A percentile compares a stretch with the other conserved stretches of the same genome.
These are phyloP conservation scores for Hypoxylon sp. DNA, from an alignment of 2,329 filamentous ascomycete genomes.

Conservation along the genomic window DNA sequence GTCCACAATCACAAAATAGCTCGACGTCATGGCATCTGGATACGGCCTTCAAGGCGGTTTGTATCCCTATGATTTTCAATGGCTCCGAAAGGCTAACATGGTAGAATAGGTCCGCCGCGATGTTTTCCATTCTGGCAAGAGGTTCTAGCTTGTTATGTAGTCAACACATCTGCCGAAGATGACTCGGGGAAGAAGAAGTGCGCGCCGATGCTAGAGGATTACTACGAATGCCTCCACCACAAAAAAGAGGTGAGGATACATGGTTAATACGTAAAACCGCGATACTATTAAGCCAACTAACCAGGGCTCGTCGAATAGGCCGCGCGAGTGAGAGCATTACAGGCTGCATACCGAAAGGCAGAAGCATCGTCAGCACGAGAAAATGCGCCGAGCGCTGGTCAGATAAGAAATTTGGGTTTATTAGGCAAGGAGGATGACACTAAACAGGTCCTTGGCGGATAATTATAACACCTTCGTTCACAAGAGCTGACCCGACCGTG, in stretches of 20 bases:
- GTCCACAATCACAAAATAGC: slow-evolving; percentile 23
- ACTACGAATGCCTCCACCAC: slow-evolving; percentile 99
- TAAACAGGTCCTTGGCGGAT: slow-evolving; percentile 68
- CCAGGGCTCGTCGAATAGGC: slow-evolving; percentile 66
- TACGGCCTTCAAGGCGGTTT: slow-evolving; percentile 85
- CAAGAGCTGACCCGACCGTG: slow-evolving; percentile 37
- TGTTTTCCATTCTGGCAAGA: slow-evolving; percentile 99
- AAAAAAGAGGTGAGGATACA: slow-evolving; percentile 87
- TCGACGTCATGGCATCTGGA: slow-evolving; percentile 79
- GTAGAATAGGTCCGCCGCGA: slow-evolving; percentile 72
- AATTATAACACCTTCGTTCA: slow-evolving; percentile 36
- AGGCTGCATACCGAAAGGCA: slow-evolving; percentile 87
- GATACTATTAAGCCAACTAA: slow-evolving; percentile 24
- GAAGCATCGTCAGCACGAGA: slow-evolving; percentile 82
- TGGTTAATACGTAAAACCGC: slow-evolving; percentile 9
- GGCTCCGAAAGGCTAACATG: slow-evolving; percentile 35
- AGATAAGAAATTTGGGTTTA: slow-evolving; percentile 89
- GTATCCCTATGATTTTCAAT: slow-evolving; percentile 54
- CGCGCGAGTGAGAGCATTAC: slow-evolving; percentile 82
- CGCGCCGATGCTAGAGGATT: slow-evolving; percentile 87
- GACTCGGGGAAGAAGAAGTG: slow-evolving; percentile 90
- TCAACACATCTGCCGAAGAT: slow-evolving; percentile 87
- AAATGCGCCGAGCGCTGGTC: slow-evolving; percentile 83
- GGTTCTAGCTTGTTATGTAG: slow-evolving; percentile 96
- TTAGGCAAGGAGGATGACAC: slow-evolving; percentile 87